Base-by-base conservation (phyloP, 345 rosid species). In the Aquilaria malaccensis region DNA sequence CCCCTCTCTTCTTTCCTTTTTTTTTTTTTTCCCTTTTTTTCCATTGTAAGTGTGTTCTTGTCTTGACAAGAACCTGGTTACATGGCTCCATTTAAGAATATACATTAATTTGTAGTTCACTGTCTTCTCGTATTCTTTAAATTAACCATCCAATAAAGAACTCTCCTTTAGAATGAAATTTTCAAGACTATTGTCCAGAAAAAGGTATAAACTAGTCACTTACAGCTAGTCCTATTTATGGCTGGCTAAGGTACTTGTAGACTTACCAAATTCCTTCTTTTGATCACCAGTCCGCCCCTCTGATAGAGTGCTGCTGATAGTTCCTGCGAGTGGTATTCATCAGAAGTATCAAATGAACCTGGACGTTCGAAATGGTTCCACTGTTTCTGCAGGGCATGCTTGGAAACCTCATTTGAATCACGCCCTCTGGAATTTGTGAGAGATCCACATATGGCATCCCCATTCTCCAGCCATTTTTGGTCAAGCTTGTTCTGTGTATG, bases 291-390 rank as follows among this genome's bases (percentile, higher is more conserved):
- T 71, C 73, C 89, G 72, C 83, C 95, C 76, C 79, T 83, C 52
- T 71, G 88, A 75, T 82, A 83, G 61, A 77, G 76, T 67, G 89
- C 89, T 79, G 75, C 52, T 14, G 96, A 87, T 52, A 89, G 77
- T 69, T 93, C 95, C 72, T 87, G 97, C 0, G 97, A 89, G 72
- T 85, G 95, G 73, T 88, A 94, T 66, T 79, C 96, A 48, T 86
- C 92, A 51, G 92, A 87, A 47, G 92, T 79, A 72, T 89, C 92
- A 77, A 86, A 90, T 2, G 96, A 88, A 79, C 90, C 92, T 58
- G 85, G 95, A 64, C 78, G 94, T 59, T 90, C 95, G 53, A 89
- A 76, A 52, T 83, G 88, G 67, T 83, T 77, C 95, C 97, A 84
- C 56, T 84, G 81, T 65, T 81, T 83, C 70, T 75, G 79, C 83